Evolutionary conservation across 2,329 filamentous ascomycete species (phyloP).

Genomic region (Ophiostoma populinum): DNA sequence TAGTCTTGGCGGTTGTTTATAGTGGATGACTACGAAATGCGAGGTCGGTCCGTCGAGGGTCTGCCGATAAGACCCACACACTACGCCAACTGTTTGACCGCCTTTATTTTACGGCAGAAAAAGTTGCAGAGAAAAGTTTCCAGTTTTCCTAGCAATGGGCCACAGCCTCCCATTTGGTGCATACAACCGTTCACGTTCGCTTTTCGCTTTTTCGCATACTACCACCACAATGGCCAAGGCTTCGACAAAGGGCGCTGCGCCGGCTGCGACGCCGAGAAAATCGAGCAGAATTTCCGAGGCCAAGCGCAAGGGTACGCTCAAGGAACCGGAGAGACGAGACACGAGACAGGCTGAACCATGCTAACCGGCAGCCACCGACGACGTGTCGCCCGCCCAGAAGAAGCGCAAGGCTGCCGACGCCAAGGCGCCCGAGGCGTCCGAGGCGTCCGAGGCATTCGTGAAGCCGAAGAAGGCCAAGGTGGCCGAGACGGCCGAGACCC

Average conservation of each 20-base stretch:
- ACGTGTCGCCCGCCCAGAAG: constrained; percentile 8
- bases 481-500: neutral
- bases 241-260: constrained; percentile 3
- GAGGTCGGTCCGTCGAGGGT: too few relatives aligned
- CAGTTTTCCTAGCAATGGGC: neutral
- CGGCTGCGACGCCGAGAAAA: constrained; percentile 5
- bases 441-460: neutral
- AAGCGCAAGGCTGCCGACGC: constrained; percentile 7
- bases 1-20: neutral
- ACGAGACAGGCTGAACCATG: neutral
- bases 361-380: constrained; percentile 8
- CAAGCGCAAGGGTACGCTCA: constrained; percentile 9
- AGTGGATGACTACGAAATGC: too few relatives aligned
- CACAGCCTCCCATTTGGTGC: constrained; percentile 4
- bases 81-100: constrained; percentile 5
- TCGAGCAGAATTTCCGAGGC: constrained; percentile 9
- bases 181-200: neutral
- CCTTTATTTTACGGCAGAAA: constrained; percentile 10
- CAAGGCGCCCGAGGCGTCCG: neutral
- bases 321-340: too few relatives aligned
- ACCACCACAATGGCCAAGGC: constrained; percentile 5
- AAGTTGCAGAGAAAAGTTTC: constrained; percentile 8
- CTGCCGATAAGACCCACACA: too few relatives aligned
- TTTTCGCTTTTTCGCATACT: neutral
- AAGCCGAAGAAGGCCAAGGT: constrained; percentile 4